A percentile compares a stretch with the other conserved stretches of the same genome.
phyloP scores from a whole-genome alignment of 345 rosid species.

The Hypericum perforatum region DNA sequence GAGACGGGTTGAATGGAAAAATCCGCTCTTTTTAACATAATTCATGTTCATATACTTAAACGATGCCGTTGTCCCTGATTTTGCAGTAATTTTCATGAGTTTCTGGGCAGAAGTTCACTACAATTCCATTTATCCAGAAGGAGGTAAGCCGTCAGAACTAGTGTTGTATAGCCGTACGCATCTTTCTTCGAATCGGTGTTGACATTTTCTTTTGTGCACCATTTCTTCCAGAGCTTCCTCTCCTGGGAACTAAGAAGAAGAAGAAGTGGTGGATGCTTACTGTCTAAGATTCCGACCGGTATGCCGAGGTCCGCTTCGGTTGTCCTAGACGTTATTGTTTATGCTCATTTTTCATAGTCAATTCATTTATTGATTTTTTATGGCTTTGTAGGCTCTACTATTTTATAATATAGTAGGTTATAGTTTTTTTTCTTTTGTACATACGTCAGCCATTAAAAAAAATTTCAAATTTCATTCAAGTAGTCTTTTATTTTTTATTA shows the following conservation, averaged over 20 bases:
- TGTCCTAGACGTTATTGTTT: too few species aligned
- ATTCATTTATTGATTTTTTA: too few species aligned
- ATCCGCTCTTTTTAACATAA: background rate
- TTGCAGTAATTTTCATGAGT: slow-evolving; percentile 74
- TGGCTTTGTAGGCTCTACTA: too few species aligned
- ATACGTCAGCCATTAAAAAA: too few species aligned
- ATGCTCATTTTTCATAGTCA: too few species aligned
- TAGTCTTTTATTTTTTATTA: too few species aligned
- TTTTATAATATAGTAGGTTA: too few species aligned
- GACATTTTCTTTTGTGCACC: background rate
- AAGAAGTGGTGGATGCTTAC: slow-evolving; percentile 39
- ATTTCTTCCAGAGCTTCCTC: slow-evolving; percentile 23
- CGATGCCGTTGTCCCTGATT: background rate
- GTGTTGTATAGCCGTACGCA: background rate
- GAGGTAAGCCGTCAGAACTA: slow-evolving; percentile 32
- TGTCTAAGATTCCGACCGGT: slow-evolving; percentile 7
- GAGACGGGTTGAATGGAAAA: background rate
- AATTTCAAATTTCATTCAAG: too few species aligned
- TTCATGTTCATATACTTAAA: background rate
- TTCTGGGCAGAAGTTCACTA: slow-evolving; percentile 99
- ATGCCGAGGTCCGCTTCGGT: too few species aligned
- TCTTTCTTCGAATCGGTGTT: background rate
- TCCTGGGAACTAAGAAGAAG: slow-evolving; percentile 28
- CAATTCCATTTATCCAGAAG: slow-evolving; percentile 85
- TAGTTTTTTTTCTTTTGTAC: too few species aligned